Percentiles rank a stretch among this genome's conserved stretches.
Evolutionary conservation across 2,329 filamentous ascomycete species (phyloP).

Genomic region (Arthrobotrys sinensis): DNA sequence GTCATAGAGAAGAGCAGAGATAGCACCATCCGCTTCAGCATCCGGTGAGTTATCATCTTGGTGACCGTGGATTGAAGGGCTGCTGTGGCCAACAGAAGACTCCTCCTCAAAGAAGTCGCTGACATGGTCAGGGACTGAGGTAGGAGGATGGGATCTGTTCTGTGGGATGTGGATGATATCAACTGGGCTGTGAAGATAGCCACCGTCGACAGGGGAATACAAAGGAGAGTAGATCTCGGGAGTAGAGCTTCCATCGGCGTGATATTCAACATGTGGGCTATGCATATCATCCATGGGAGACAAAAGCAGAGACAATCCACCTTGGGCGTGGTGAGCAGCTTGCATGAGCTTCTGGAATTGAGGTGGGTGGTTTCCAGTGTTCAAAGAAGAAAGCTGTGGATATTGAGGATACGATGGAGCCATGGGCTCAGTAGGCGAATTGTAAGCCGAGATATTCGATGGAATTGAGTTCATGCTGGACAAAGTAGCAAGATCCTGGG

Average conservation of each 20-base stretch:
- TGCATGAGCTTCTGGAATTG: constrained; percentile 61
- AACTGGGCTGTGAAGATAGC: constrained; percentile 59
- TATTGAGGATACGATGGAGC: constrained; percentile 58
- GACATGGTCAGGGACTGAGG: constrained; percentile 59
- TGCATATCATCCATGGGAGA: constrained; percentile 61
- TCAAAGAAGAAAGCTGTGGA: constrained; percentile 54
- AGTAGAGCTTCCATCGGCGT: constrained; percentile 49
- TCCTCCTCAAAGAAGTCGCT: constrained; percentile 60
- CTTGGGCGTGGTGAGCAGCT: constrained; percentile 58
- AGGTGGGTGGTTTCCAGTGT: constrained; percentile 55
- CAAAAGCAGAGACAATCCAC: constrained; percentile 54
- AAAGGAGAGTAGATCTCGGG: constrained; percentile 60
- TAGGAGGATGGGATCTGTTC: constrained; percentile 56
- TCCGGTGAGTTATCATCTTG: constrained; percentile 50
- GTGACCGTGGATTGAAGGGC: constrained; percentile 59
- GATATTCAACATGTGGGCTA: constrained; percentile 57
- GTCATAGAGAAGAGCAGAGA: constrained; percentile 59
- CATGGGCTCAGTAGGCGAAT: constrained; percentile 45
- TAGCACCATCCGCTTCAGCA: constrained; percentile 50
- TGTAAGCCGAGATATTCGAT: constrained; percentile 48
- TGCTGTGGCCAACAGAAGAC: constrained; percentile 59
- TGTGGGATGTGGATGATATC: constrained; percentile 57
- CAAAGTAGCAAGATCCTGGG: constrained; percentile 58
- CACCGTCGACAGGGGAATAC: constrained; percentile 56
- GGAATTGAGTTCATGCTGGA: constrained; percentile 55